Base-by-base conservation (phyloP, 1,284 basidiomycete species). In the Athelia psychrophila region DNA sequence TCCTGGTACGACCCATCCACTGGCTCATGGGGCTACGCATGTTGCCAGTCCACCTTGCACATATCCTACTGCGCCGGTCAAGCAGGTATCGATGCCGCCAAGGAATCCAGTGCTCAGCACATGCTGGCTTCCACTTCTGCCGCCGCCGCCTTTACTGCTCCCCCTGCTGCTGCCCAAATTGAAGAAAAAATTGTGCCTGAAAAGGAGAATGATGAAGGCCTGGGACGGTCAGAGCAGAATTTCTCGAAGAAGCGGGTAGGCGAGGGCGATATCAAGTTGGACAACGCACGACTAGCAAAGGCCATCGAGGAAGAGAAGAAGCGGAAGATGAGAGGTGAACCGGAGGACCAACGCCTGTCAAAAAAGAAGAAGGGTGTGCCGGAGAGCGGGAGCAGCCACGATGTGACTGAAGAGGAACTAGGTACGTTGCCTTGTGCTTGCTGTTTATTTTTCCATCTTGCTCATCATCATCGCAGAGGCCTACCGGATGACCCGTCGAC, bases 41-140 rank as follows among this genome's bases (percentile, higher is more conserved):
- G 97, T 71, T 99, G 97, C 66, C 95, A 97, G 66, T 95, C 93
- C 10, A 78, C 65, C 52, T 73, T 95, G 45, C 89, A 93, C 62
- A 77, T 91, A 46, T 95, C 94, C 9, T 99, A 99, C 67, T 99
- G 96, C 67, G 89, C 95, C 25, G 95, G 95, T 1, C 67, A 84
- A 65, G 93, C 89, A 9, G 95, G 93, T 52, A 97, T 91, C 56
- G 81, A 84, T 54, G 95, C 95, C 6, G 73, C 82, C 6, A 63
- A 81, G 32, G 85, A 87, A 16, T 88, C 88, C 2, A 85, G 77
- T 56, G 87, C 88, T 2, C 79, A 83, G 57, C 77, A 80, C 22
- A 76, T 95, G 33, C 79, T 95, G 52, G 68, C 71, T 23, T 74
- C 68, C 18, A 65, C 65, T 23, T 55, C 61, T 18, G 44, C 66